A percentile compares a stretch with the other conserved stretches of the same genome.
phyloP scores from a whole-genome alignment of 139 green algal species.

The Chlamydomonas incerta region DNA sequence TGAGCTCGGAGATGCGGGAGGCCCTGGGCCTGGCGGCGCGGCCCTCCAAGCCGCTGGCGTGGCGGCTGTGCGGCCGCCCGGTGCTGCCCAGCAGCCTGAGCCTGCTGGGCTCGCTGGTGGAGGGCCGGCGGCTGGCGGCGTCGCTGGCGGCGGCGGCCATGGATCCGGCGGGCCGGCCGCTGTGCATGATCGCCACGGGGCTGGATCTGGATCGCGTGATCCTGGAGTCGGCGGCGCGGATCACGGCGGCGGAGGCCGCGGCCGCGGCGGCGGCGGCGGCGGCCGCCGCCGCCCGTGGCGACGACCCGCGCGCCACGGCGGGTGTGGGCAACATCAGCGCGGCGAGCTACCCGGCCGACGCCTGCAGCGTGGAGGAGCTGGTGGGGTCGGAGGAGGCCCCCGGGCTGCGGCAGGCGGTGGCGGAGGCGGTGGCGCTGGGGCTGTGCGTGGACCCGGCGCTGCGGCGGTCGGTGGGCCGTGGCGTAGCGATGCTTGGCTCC shows the following conservation, averaged over 20 bases:
- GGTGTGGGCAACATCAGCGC: neutral
- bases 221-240: neutral
- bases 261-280: neutral
- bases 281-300: neutral
- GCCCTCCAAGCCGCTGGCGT: conserved; percentile 79
- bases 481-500: conserved; percentile 61
- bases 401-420: conserved; percentile 42
- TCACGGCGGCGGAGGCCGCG: neutral
- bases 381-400: neutral
- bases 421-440: conserved; percentile 48
- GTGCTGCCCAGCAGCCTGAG: conserved; percentile 60
- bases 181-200: conserved; percentile 44
- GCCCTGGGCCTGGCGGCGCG: conserved; percentile 51
- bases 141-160: conserved; percentile 41
- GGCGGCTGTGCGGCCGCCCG: conserved; percentile 81
- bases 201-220: conserved; percentile 52
- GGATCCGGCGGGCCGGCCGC: conserved; percentile 38
- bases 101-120: conserved; percentile 44
- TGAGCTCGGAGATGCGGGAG: conserved; percentile 29
- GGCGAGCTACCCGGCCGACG: neutral
- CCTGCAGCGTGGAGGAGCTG: conserved; percentile 10
- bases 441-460: conserved; percentile 62
- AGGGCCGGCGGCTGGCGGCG: conserved; percentile 25
- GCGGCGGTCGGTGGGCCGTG: conserved; percentile 53
- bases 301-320: neutral